Evolutionary conservation across 139 green algal genomes (phyloP), one percentile per base, ranked within the genome.

Genomic region (Ettlia oleoabundans): DNA sequence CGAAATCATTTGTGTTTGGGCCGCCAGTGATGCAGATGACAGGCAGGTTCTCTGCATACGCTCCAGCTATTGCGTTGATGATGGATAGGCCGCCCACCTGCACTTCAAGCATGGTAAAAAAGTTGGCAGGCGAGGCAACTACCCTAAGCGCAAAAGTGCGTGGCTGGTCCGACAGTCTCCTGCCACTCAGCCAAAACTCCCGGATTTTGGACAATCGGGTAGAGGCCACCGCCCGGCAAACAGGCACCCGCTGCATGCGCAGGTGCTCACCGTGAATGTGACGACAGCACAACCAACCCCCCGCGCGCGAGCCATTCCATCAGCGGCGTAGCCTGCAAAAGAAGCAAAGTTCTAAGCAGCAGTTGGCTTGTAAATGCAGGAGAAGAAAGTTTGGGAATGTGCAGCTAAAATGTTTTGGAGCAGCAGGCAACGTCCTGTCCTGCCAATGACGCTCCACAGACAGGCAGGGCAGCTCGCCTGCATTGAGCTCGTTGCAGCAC

Each of bases 401-500:
- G n/a, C n/a, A n/a, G n/a, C n/a, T n/a, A n/a, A n/a, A n/a, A n/a
- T n/a, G n/a, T n/a, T n/a, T n/a, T n/a, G n/a, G n/a, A n/a, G n/a
- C n/a, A n/a, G n/a, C n/a, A n/a, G n/a, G n/a, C n/a, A n/a, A n/a
- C n/a, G n/a, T n/a, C n/a, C n/a, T n/a, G n/a, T n/a, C n/a, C n/a
- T n/a, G n/a, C n/a, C n/a, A n/a, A n/a, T n/a, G n/a, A n/a, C n/a
- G n/a, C n/a, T n/a, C n/a, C n/a, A 18, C 67, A 0, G 40, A 4
- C 69, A n/a, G 10, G n/a, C n/a, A n/a, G n/a, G n/a, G n/a, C n/a
- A 38, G 38, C 75, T 92, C 94, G 2, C 93, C 93, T 0, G 93
- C 93, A 69, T 96, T 97, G 28, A 97, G 88, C 86, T 97, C 94
- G 62, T 97, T 97, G 89, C 94, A 97, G 78, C 87, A 94, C 65